These are phyloP conservation scores for Protea cynaroides DNA, from an alignment of 164 flowering plant genomes.

Conservation along the genomic window DNA sequence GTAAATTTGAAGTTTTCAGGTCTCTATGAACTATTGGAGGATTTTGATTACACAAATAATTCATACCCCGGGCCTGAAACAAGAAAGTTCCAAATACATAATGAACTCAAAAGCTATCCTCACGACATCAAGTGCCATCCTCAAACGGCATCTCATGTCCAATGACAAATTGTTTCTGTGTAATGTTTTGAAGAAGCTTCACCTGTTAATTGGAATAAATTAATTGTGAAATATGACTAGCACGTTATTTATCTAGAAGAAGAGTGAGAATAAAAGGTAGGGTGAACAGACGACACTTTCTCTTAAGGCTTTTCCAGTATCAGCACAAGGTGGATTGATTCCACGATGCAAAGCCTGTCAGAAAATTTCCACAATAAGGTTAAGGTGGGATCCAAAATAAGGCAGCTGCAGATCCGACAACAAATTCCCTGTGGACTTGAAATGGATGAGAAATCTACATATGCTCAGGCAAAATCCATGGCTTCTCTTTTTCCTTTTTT, in stretches of 20 bases:
- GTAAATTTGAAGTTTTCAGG: conserved; percentile 77
- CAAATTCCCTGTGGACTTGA: background rate
- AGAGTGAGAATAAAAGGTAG: too few species aligned
- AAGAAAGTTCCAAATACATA: too few species aligned
- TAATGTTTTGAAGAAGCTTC: conserved; percentile 70
- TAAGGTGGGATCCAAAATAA: too few species aligned
- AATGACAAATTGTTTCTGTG: conserved; percentile 55
- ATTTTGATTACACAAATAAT: conserved; percentile 72
- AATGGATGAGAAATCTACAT: background rate
- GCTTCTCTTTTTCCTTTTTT: background rate
- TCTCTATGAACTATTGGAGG: conserved; percentile 91
- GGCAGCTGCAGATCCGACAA: background rate
- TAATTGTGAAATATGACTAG: too few species aligned
- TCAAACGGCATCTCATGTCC: conserved; percentile 62
- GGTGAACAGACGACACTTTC: too few species aligned
- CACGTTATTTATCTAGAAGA: too few species aligned
- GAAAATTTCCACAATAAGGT: background rate
- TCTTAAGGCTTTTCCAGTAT: too few species aligned
- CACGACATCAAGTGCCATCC: conserved; percentile 90
- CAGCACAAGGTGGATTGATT: background rate
- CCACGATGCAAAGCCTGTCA: background rate
- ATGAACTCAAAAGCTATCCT: conserved; percentile 14
- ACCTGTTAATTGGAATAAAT: conserved; percentile 34
- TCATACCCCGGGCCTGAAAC: conserved; percentile 82
- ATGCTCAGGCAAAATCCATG: background rate